Percentiles rank a stretch among this genome's conserved stretches.
Conservation (phyloP, 371 early-diverging fungal species). For the Parasitella parasitica region DNA sequence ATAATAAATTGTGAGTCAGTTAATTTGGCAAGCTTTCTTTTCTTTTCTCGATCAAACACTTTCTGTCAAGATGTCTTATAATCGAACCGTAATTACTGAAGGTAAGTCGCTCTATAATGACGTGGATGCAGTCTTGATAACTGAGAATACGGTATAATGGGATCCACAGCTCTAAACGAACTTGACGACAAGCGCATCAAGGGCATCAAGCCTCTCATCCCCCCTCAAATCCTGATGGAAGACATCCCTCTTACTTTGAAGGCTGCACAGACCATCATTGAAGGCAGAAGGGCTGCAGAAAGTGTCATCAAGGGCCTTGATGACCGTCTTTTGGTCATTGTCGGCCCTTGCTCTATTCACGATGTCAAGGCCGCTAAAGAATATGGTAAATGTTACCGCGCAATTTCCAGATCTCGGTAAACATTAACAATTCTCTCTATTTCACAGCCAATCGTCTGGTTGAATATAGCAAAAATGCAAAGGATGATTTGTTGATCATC, state of each 20-base stretch:
- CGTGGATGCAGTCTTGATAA: not conserved
- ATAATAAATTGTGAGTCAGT: conserved; percentile 21
- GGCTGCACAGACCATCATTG: conserved; percentile 51
- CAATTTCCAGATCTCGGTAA: not conserved
- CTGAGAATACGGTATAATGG: not conserved
- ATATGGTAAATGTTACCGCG: conserved; percentile 61
- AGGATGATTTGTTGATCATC: conserved; percentile 74
- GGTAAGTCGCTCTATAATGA: conserved; percentile 3
- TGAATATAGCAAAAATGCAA: conserved; percentile 55
- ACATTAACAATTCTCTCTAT: not conserved
- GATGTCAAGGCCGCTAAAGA: conserved; percentile 81
- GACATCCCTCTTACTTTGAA: conserved; percentile 74
- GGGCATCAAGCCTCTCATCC: conserved; percentile 88
- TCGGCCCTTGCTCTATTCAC: conserved; percentile 95
- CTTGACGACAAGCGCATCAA: conserved; percentile 91
- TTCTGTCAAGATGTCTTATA: conserved; percentile 17
- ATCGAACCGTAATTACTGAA: conserved; percentile 25
- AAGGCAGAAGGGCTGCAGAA: conserved; percentile 55
- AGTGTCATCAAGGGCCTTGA: conserved; percentile 75
- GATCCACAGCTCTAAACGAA: conserved; percentile 74
- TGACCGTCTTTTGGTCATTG: conserved; percentile 84
- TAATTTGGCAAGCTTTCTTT: not conserved
- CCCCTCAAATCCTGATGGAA: conserved; percentile 93
- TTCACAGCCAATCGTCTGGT: conserved; percentile 46
- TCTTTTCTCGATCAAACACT: not conserved